Conservation (phyloP, 2,329 filamentous ascomycete genomes). For the Neoscytalidium dimidiatum region DNA sequence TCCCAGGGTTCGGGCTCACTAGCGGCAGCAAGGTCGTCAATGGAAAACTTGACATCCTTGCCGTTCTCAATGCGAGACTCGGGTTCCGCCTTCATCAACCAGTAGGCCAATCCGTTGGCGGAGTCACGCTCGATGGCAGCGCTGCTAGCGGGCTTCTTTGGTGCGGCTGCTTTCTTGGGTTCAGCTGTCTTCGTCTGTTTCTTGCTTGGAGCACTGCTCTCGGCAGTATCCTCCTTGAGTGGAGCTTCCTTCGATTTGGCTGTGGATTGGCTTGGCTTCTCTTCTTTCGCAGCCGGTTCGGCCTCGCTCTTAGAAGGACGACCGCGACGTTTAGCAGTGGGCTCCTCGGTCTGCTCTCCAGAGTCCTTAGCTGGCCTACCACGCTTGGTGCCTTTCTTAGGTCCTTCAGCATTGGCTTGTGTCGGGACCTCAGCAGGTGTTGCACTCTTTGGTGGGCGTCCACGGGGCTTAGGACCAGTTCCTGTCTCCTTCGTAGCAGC, state of each 20-base stretch:
- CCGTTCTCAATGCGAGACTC: slow-evolving; percentile 85
- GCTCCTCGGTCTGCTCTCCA: slow-evolving; percentile 15
- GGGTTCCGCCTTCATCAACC: slow-evolving; percentile 65
- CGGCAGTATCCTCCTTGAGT: neutral
- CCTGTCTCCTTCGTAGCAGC: neutral
- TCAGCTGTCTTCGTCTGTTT: slow-evolving; percentile 4
- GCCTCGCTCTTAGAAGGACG: slow-evolving; percentile 7
- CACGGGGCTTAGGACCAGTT: neutral
- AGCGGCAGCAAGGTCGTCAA: slow-evolving; percentile 78
- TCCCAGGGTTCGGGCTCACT: slow-evolving; percentile 86
- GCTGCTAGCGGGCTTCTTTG: neutral
- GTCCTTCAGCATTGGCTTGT: neutral
- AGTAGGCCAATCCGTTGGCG: slow-evolving; percentile 32
- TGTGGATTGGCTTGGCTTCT: neutral
- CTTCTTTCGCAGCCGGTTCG: neutral
- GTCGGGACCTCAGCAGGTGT: neutral
- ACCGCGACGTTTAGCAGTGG: slow-evolving; percentile 13
- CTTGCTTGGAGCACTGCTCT: slow-evolving; percentile 2
- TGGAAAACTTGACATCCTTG: slow-evolving; percentile 87
- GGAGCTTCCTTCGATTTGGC: neutral
- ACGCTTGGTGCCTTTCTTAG: neutral
- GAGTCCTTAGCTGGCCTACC: neutral
- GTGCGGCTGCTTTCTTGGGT: neutral
- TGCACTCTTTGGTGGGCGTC: neutral
- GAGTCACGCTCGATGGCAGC: slow-evolving; percentile 12